These are phyloP conservation scores for Emergomyces pasteurianus DNA, from an alignment of 2,329 filamentous ascomycete genomes.

Conservation along the genomic window DNA sequence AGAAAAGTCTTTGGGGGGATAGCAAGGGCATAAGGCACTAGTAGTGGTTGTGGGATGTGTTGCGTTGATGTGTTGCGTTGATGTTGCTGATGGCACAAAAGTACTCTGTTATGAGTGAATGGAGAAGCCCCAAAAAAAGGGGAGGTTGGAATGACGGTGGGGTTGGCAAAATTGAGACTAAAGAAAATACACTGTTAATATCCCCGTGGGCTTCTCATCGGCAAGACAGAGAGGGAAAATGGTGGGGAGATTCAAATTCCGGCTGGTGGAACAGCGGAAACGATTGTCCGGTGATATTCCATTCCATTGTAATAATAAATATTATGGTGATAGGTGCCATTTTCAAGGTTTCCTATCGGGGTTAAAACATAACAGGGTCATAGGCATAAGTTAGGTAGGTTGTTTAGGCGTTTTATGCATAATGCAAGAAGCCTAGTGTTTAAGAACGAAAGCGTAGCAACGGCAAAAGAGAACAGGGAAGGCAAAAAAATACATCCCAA, in stretches of 20 bases:
- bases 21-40: constrained; percentile 4
- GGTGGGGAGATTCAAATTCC: no score
- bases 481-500: constrained; percentile 4
- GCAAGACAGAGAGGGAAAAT: no score
- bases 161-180: background rate
- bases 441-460: background rate
- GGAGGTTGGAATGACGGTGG: no score
- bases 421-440: background rate
- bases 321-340: background rate
- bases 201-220: background rate
- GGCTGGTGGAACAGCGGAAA: background rate
- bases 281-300: background rate
- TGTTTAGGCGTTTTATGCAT: background rate
- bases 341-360: background rate
- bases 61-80: background rate
- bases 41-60: constrained; percentile 5
- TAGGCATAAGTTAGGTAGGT: background rate
- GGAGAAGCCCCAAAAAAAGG: background rate
- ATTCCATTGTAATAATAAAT: background rate
- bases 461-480: background rate
- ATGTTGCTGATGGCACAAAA: no score
- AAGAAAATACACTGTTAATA: no score
- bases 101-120: background rate
- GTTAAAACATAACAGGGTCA: background rate
- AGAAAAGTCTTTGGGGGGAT: constrained; percentile 8